Conservation (phyloP, 176 grass and related monocot genomes). For the Panicum miliaceum region DNA sequence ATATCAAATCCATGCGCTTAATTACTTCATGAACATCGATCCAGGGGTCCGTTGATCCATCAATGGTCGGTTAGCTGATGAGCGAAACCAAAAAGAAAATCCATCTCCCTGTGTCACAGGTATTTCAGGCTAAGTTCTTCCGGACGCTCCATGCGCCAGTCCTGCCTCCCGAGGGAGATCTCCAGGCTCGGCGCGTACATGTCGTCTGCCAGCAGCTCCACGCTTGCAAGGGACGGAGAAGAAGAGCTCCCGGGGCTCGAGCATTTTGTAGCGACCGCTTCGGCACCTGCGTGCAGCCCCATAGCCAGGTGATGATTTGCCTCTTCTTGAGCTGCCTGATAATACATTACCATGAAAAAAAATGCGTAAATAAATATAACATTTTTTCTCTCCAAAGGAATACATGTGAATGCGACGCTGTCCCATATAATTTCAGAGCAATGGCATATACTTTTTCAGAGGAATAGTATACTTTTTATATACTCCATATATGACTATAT, state of each 20-base stretch:
- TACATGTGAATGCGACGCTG: background rate
- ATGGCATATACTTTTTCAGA: background rate
- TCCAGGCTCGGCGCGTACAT: conserved; percentile 62
- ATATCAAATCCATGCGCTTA: background rate
- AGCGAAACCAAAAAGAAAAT: background rate
- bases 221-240: conserved; percentile 39
- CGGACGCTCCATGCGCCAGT: conserved; percentile 52
- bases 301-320: conserved; percentile 21
- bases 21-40: conserved; percentile 29
- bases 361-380: background rate
- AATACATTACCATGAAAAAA: conserved; percentile 2
- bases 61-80: conserved; percentile 35
- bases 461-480: background rate
- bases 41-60: background rate
- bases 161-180: conserved; percentile 79
- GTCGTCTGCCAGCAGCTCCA: conserved; percentile 45
- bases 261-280: conserved; percentile 21
- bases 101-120: background rate
- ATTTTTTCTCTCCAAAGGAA: background rate
- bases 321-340: conserved; percentile 42
- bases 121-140: conserved; percentile 53
- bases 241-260: conserved; percentile 48
- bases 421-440: background rate
- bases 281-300: conserved; percentile 30
- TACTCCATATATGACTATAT: background rate